These are phyloP conservation scores for Glarea lozoyensis DNA, from an alignment of 495 filamentous ascomycete species.

Conservation along the genomic window DNA sequence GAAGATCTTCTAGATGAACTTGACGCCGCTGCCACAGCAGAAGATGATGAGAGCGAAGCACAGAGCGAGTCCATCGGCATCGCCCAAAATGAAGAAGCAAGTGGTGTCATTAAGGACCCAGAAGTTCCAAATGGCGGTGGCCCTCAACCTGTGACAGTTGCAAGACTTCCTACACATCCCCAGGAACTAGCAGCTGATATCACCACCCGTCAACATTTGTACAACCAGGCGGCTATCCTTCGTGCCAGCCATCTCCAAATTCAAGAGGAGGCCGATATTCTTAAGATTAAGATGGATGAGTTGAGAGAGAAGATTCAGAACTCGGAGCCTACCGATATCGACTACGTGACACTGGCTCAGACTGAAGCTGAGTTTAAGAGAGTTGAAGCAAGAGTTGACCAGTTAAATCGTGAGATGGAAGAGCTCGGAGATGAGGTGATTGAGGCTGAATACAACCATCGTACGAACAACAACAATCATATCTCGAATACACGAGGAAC, in stretches of 20 bases:
- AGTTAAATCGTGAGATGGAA: slow-evolving; percentile 3
- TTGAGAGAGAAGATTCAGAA: slow-evolving; percentile 1
- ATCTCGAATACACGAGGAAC: too few species aligned
- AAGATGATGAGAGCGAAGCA: background rate
- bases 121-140: background rate
- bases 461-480: too few species aligned
- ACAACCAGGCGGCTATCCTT: background rate
- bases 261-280: background rate
- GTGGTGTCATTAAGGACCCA: background rate
- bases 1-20: slow-evolving; percentile 8
- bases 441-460: background rate
- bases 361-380: slow-evolving; percentile 6
- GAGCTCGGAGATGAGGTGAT: slow-evolving; percentile 3
- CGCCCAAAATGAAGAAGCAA: background rate
- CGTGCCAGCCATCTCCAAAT: slow-evolving; percentile 1
- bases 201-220: background rate
- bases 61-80: background rate
- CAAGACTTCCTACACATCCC: background rate
- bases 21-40: background rate
- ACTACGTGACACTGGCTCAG: background rate
- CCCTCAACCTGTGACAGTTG: background rate
- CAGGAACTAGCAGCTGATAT: background rate
- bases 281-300: slow-evolving; percentile 8
- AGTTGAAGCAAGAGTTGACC: background rate
- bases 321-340: background rate